Evolutionary conservation across 2,329 filamentous ascomycete species (phyloP), one percentile per base, ranked within the genome.

Genomic region (Metarhizium humberi): DNA sequence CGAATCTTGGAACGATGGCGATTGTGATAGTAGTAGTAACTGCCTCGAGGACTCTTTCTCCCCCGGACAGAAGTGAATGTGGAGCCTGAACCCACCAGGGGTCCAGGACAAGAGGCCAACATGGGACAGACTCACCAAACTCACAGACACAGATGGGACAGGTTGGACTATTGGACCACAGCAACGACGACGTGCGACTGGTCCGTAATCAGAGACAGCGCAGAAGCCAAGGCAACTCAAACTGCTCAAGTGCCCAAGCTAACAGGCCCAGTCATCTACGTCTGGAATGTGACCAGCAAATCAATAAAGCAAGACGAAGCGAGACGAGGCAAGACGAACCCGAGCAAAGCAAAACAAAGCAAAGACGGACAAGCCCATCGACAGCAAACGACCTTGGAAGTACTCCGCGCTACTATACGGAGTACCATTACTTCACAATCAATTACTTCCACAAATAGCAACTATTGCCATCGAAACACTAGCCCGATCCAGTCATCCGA

Each of bases 201-300:
- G 51, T 51, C 29, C 29, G 55, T 48, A 50, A 53, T 53, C 51
- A 56, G 51, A 51, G 51, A 56, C 47, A 47, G 42, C n/a, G 30
- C 29, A 29, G 45, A 40, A 43, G 38, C 46, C 29, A 50, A 49
- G 18, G 34, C 43, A 8, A 25, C n/a, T 20, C 43, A 46, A 8
- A 7, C 16, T 18, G 13, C 45, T 48, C 20, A 16, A 48, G 25
- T 48, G 45, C 14, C 45, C 45, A 45, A 45, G 42, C 42, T 45
- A 45, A 45, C n/a, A 18, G 42, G 10, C 18, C 42, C 42, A 45
- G 18, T 16, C 11, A 7, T 20, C 16, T 4, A 45, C 11, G n/a
- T 45, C n/a, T 45, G 42, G 42, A 45, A 45, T 40, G 38, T 40
- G 38, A 40, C 38, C 13, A 5, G 38, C 32, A 34, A 34, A 20